These are phyloP conservation scores for Panaeolus papilionaceus DNA, from an alignment of 768 basidiomycete genomes.

Conservation along the genomic window DNA sequence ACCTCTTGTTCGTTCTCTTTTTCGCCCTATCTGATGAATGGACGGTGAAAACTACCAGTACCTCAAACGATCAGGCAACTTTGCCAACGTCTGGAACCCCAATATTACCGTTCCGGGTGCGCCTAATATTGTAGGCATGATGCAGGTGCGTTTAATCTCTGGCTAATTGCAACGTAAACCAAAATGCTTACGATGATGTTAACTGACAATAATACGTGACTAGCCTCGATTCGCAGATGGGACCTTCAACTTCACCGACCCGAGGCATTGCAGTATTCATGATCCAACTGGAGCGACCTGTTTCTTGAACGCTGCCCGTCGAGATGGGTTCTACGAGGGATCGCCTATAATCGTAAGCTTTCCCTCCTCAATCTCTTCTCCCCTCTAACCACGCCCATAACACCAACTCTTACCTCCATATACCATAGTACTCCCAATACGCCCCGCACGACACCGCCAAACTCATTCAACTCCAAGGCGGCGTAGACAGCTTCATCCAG, in stretches of 20 bases:
- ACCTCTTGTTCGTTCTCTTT: not conserved
- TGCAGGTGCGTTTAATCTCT: conserved; percentile 50
- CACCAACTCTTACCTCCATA: too few relatives aligned
- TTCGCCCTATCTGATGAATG: too few relatives aligned
- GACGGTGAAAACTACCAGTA: conserved; percentile 38
- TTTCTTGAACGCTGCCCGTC: conserved; percentile 59
- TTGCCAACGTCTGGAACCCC: conserved; percentile 64
- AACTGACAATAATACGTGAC: too few relatives aligned
- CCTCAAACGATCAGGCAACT: conserved; percentile 58
- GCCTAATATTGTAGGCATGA: conserved; percentile 58
- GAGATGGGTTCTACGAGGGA: conserved; percentile 71
- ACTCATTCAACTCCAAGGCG: conserved; percentile 67
- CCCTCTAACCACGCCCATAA: not conserved
- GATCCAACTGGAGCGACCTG: conserved; percentile 64
- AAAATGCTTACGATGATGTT: too few relatives aligned
- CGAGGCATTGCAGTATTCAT: conserved; percentile 69
- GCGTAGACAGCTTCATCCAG: conserved; percentile 55
- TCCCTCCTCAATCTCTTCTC: too few relatives aligned
- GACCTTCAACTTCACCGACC: conserved; percentile 68
- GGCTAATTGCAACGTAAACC: not conserved
- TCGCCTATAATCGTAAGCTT: conserved; percentile 2
- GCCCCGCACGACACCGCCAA: conserved; percentile 71
- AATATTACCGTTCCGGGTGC: conserved; percentile 56
- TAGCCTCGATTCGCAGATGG: conserved; percentile 64
- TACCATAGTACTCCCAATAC: conserved; percentile 42